These are phyloP conservation scores for Castanospermum australe DNA, from an alignment of 306 rosid species.

Conservation along the genomic window DNA sequence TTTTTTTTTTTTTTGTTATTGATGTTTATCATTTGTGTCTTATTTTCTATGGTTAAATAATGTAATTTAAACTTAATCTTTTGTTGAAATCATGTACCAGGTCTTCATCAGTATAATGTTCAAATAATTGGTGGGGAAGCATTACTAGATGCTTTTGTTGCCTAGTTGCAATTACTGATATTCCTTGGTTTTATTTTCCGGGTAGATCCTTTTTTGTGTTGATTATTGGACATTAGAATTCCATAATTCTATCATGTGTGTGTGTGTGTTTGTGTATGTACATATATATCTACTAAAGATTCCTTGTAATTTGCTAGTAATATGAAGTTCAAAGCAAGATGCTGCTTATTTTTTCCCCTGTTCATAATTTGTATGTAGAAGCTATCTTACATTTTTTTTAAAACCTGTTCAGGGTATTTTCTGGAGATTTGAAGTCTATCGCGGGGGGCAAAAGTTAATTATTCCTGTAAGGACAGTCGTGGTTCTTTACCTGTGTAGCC, in stretches of 20 bases:
- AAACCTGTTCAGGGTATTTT: conserved; percentile 72
- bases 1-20: conserved; percentile 2
- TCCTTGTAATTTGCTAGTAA: not conserved
- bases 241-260: too few species aligned
- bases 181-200: not conserved
- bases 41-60: not conserved
- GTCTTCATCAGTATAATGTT: not conserved
- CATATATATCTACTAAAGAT: too few species aligned
- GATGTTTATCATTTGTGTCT: not conserved
- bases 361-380: conserved; percentile 15
- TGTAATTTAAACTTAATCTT: not conserved
- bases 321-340: not conserved
- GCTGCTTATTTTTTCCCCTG: not conserved
- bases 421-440: conserved; percentile 87
- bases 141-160: not conserved
- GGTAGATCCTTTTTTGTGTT: too few species aligned
- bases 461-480: conserved; percentile 66
- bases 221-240: too few species aligned
- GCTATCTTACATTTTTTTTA: conserved; percentile 19
- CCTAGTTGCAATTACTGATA: not conserved
- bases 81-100: not conserved
- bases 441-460: conserved; percentile 89
- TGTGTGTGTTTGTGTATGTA: too few species aligned
- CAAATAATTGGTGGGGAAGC: not conserved
- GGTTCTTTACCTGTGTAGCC: conserved; percentile 20